Conservation (phyloP, 495 filamentous ascomycete genomes). For the Trypethelium eluteriae region DNA sequence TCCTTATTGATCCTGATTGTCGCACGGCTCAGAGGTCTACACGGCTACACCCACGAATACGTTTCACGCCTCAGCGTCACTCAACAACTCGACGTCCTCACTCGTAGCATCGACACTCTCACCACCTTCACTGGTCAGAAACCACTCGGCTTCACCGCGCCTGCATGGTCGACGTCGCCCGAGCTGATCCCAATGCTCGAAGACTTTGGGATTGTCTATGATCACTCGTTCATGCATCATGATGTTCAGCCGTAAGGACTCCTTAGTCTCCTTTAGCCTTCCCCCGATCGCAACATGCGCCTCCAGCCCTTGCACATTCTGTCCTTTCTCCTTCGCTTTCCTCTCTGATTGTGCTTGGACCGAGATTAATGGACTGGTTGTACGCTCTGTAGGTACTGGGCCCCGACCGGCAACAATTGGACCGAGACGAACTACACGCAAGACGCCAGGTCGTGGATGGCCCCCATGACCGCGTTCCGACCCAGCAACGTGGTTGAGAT, state of each 20-base stretch:
- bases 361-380: not conserved
- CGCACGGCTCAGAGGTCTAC: constrained; percentile 28
- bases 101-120: constrained; percentile 32
- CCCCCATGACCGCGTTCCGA: constrained; percentile 48
- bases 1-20: not conserved
- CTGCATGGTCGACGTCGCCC: constrained; percentile 58
- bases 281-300: too few species aligned
- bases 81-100: constrained; percentile 37
- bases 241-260: constrained; percentile 47
- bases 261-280: too few species aligned
- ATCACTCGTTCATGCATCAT: constrained; percentile 60
- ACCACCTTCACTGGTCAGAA: constrained; percentile 32
- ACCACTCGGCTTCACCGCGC: constrained; percentile 41
- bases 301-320: too few species aligned
- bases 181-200: constrained; percentile 62
- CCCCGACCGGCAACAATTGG: constrained; percentile 55
- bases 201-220: constrained; percentile 62
- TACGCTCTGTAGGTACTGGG: constrained; percentile 40
- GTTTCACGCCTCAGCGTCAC: constrained; percentile 25
- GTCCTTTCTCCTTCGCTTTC: not conserved
- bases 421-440: constrained; percentile 55
- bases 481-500: constrained; percentile 57
- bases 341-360: not conserved
- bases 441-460: constrained; percentile 59
- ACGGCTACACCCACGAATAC: constrained; percentile 41